Base-by-base conservation (phyloP, 2,329 filamentous ascomycete species). In the Penicillium hordei region DNA sequence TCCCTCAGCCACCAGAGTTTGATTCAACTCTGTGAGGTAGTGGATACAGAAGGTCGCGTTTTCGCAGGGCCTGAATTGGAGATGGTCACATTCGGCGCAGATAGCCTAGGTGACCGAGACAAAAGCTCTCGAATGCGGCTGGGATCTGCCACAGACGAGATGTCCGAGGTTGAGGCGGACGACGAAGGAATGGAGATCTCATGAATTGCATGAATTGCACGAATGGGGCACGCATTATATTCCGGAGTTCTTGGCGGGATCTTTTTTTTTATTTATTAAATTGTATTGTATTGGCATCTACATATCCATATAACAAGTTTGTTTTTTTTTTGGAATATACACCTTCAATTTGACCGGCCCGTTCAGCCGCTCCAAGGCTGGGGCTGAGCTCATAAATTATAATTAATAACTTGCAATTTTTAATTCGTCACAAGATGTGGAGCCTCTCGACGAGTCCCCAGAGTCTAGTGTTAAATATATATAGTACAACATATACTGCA, bases 21-120 rank as follows among this genome's bases (percentile, higher is more conserved):
- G 57, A 89, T 97, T 55, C 93, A 97, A 70, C 83, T 99, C 10
- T 96, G 91, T 54, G 91, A 96, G 74, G 93, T 96, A 72, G 90
- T 96, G 43, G 92, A 97, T 74, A 89, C 88, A 68, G 94, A 97
- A 70, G 92, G 93, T n/a, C 84, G 93, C 27, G 89, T 99, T 7
- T 83, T 97, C 6, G 89, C 89, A 52, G 93, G 93, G 43, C 90
- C 96, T 61, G 92, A 97, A 72, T 79, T 95, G 15, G 86, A 88
- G 62, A 77, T 82, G 57, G 79, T 86, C 12, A 81, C 80, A 6
- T 72, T 85, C 27, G 81, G 79, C 29, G 76, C 78, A 9, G 80
- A 78, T n/a, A 74, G 75, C 55, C 72, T 77, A 60, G 80, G 74
- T 57, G 64, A 66, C 39, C 62, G 66, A 43, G 71, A 72, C 43